phyloP scores from a whole-genome alignment of 768 basidiomycete species.

The Lentinula guzmanii region DNA sequence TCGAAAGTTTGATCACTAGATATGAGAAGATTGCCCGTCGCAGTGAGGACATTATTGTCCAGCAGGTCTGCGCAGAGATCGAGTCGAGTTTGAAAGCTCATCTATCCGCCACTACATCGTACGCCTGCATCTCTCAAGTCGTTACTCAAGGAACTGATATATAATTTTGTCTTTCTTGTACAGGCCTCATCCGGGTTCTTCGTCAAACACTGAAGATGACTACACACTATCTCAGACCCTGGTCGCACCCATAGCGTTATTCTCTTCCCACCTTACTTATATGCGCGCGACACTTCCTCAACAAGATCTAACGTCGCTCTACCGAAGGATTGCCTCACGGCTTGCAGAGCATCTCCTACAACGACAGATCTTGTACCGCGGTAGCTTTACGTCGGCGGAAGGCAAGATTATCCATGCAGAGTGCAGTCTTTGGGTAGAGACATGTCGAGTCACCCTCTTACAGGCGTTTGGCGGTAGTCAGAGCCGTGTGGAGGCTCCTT shows the following conservation, averaged over 20 bases:
- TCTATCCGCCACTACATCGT: constrained; percentile 47
- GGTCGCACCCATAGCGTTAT: constrained; percentile 66
- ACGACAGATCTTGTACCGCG: constrained; percentile 75
- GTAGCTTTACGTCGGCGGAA: constrained; percentile 55
- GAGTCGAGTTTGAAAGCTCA: constrained; percentile 71
- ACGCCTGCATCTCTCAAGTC: not conserved
- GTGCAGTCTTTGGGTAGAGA: constrained; percentile 79
- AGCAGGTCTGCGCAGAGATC: constrained; percentile 78
- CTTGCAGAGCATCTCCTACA: constrained; percentile 78
- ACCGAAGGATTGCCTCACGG: constrained; percentile 66
- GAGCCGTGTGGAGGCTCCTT: constrained; percentile 64
- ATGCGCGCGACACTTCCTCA: constrained; percentile 61
- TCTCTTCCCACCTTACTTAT: constrained; percentile 74
- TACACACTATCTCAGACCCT: constrained; percentile 64
- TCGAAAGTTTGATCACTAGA: constrained; percentile 65
- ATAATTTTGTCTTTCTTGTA: not conserved
- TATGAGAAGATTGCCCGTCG: constrained; percentile 58
- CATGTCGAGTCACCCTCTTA: constrained; percentile 56
- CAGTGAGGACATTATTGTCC: constrained; percentile 86
- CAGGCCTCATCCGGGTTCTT: constrained; percentile 12
- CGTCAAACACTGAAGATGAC: constrained; percentile 21
- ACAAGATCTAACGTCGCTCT: constrained; percentile 52
- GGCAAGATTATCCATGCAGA: constrained; percentile 64
- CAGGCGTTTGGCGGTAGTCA: constrained; percentile 38
- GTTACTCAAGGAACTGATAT: not conserved